These are phyloP conservation scores for Nakaseomyces sp. DNA, from an alignment of 1,139 yeast species.

Conservation along the genomic window DNA sequence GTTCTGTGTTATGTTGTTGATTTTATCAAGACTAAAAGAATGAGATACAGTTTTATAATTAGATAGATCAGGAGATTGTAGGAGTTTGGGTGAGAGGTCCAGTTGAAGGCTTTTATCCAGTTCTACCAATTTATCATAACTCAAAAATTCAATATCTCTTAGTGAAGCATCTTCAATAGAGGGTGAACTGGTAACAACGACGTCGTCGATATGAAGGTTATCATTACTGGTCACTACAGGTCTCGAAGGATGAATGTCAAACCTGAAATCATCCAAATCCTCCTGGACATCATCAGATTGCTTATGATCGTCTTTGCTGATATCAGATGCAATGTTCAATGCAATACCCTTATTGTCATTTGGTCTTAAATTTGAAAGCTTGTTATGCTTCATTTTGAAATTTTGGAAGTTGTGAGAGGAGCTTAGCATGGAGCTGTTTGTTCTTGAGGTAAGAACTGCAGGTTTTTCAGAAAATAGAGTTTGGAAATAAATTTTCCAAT, in stretches of 20 bases:
- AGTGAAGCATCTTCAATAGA: constrained; percentile 13
- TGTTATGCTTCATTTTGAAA: constrained; percentile 14
- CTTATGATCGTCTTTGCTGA: constrained; percentile 3
- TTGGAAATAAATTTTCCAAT: constrained; percentile 16
- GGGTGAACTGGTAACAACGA: neutral
- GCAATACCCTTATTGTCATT: constrained; percentile 13
- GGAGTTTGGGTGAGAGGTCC: constrained; percentile 14
- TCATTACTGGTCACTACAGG: neutral
- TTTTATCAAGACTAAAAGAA: constrained; percentile 12
- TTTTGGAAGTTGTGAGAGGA: constrained; percentile 9
- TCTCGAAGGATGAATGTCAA: constrained; percentile 2
- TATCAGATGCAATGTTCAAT: constrained; percentile 9
- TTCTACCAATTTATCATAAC: constrained; percentile 21
- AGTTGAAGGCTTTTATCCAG: constrained; percentile 21
- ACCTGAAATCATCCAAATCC: constrained; percentile 1
- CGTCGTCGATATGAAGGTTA: constrained; percentile 8
- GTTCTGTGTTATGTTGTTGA: constrained; percentile 6
- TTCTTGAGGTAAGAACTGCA: neutral
- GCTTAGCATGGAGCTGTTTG: neutral
- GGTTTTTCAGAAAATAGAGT: constrained; percentile 8
- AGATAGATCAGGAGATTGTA: constrained; percentile 10
- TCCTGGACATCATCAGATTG: neutral
- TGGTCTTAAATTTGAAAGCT: constrained; percentile 13
- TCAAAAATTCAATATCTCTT: constrained; percentile 19
- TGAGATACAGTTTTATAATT: constrained; percentile 15